Percentiles rank a stretch among this genome's conserved stretches.
Conservation (phyloP, 108 stramenopile species). For the Skeletonema tropicum region DNA sequence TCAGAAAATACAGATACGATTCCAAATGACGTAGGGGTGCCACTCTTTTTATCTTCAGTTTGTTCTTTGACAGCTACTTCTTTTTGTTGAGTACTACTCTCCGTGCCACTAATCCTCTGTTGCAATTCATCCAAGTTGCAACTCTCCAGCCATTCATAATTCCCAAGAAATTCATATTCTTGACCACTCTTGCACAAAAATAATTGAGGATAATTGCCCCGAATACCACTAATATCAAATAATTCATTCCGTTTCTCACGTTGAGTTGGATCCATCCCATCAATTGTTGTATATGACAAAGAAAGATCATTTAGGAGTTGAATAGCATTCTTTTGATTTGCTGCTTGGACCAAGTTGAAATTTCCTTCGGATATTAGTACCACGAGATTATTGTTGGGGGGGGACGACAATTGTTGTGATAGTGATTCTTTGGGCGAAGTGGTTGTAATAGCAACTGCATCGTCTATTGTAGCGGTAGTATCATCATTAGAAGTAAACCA, state of each 20-base stretch:
- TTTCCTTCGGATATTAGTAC: background rate
- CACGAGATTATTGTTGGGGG: constrained; percentile 1
- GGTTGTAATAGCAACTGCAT: background rate
- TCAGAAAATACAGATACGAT: constrained; percentile 75
- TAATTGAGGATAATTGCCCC: background rate
- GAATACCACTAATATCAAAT: background rate
- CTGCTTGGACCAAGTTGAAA: background rate
- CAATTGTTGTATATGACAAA: background rate
- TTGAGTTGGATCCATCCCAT: background rate
- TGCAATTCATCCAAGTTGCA: background rate
- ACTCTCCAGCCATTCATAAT: background rate
- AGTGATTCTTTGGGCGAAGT: background rate
- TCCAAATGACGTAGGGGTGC: background rate
- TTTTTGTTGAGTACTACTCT: background rate
- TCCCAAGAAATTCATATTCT: background rate
- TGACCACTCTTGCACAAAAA: background rate
- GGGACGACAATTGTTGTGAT: background rate
- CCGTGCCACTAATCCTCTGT: background rate
- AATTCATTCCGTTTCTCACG: background rate
- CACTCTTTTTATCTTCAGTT: background rate
- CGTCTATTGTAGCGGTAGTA: constrained; percentile 3
- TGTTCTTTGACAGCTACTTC: background rate
- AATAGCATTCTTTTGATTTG: background rate
- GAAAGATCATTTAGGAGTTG: background rate
- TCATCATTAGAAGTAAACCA: background rate